Evolutionary conservation across 257 asterid genomes (phyloP).

Genomic region (Buddleja alternifolia): DNA sequence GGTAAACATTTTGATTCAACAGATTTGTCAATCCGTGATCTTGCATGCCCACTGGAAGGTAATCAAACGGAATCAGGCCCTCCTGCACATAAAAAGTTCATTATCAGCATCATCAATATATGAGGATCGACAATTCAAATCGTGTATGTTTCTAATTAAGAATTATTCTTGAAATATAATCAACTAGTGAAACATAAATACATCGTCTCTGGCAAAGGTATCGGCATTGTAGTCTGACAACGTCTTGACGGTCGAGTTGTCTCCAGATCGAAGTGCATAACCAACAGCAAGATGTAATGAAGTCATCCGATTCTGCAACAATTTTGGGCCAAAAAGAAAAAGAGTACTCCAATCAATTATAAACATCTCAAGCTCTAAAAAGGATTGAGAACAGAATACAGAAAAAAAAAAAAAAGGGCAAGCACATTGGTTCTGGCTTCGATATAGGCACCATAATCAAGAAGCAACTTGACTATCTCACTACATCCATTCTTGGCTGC

Average conservation of each 20-base stretch:
- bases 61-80: slow-evolving; percentile 66
- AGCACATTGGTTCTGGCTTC: slow-evolving; percentile 50
- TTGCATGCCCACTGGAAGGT: slow-evolving; percentile 58
- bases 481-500: slow-evolving; percentile 50
- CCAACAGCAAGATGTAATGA: slow-evolving; percentile 53
- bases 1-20: slow-evolving; percentile 34
- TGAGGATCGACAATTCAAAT: neutral
- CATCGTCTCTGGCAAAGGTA: slow-evolving; percentile 43
- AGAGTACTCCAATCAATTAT: neutral
- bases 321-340: slow-evolving; percentile 8
- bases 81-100: slow-evolving; percentile 52
- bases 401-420: neutral
- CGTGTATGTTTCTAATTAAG: too few species aligned
- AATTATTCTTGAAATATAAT: too few species aligned
- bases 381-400: neutral
- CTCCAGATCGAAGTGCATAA: slow-evolving; percentile 44
- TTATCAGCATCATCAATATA: neutral
- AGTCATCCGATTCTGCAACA: slow-evolving; percentile 41
- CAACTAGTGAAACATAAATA: slow-evolving; percentile 20
- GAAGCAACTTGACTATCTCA: slow-evolving; percentile 37
- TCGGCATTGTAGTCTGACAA: slow-evolving; percentile 42
- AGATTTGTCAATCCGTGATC: slow-evolving; percentile 50
- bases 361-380: neutral
- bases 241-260: slow-evolving; percentile 36
- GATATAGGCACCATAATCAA: slow-evolving; percentile 34